These are phyloP conservation scores for Coffea humblotiana DNA, from an alignment of 305 asterid species.

Conservation along the genomic window DNA sequence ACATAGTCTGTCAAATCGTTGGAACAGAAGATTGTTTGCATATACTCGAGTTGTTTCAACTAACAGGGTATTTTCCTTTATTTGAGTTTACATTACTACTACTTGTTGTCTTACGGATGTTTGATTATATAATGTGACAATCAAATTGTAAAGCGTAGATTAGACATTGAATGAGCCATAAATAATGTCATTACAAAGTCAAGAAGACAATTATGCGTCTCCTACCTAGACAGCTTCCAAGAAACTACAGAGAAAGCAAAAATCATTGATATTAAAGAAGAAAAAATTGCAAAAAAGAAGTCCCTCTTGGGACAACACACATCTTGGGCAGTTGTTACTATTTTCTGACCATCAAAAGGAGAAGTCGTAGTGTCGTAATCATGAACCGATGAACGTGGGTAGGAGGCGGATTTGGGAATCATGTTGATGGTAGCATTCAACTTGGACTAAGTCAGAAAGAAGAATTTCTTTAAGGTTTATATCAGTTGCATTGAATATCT, in stretches of 20 bases:
- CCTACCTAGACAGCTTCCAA: no score
- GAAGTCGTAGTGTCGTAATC: no score
- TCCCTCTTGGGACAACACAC: not conserved
- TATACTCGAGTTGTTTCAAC: not conserved
- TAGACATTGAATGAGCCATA: not conserved
- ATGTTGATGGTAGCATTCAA: not conserved
- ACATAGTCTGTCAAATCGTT: not conserved
- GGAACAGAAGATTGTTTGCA: not conserved
- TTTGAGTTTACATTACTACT: not conserved
- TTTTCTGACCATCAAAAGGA: not conserved
- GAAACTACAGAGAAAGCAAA: no score
- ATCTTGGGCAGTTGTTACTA: not conserved
- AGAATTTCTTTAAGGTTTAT: no score
- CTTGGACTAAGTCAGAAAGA: not conserved
- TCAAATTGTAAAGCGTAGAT: not conserved
- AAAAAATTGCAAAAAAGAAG: no score
- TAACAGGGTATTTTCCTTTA: not conserved
- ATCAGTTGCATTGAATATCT: no score
- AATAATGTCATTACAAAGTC: no score
- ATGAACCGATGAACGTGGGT: no score
- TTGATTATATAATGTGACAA: not conserved
- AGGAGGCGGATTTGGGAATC: no score
- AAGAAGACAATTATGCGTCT: no score
- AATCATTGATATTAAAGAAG: no score
- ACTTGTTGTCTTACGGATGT: not conserved